A percentile compares a stretch with the other conserved stretches of the same genome.
These are phyloP conservation scores for Nakazawaea holstii DNA, from an alignment of 805 yeast genomes.

Conservation along the genomic window DNA sequence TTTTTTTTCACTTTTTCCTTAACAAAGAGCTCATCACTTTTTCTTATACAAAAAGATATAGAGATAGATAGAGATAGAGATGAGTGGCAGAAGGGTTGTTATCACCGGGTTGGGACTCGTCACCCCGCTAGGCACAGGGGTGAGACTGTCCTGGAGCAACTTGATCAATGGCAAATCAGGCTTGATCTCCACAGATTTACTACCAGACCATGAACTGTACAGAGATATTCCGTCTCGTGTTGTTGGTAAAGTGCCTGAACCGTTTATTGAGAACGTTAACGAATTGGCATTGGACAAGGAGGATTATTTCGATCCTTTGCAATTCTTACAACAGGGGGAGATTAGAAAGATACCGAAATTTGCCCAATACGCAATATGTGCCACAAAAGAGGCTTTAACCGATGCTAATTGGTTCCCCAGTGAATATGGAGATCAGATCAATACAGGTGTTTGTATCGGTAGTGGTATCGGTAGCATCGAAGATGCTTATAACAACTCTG, in stretches of 20 bases:
- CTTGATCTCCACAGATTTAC: constrained; percentile 44
- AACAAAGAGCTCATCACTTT: too few relatives aligned
- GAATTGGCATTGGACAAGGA: constrained; percentile 35
- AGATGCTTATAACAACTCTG: constrained; percentile 61
- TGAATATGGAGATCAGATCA: constrained; percentile 26
- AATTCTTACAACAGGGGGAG: constrained; percentile 43
- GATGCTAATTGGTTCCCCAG: constrained; percentile 56
- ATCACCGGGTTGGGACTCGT: constrained; percentile 88
- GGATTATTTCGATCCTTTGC: constrained; percentile 26
- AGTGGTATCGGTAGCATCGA: constrained; percentile 88
- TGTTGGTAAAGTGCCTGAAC: constrained; percentile 65
- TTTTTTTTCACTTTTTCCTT: neutral
- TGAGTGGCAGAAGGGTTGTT: constrained; percentile 56
- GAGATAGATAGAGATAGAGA: neutral
- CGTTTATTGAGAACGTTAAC: constrained; percentile 9
- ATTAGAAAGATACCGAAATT: constrained; percentile 63
- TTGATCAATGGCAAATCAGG: constrained; percentile 53
- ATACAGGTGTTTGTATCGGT: constrained; percentile 80
- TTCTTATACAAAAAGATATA: neutral
- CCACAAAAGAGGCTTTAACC: constrained; percentile 69
- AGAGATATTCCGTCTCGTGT: constrained; percentile 61
- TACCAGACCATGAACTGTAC: constrained; percentile 36
- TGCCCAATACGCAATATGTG: constrained; percentile 73
- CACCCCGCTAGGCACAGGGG: constrained; percentile 81
- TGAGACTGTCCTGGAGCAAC: constrained; percentile 44